Conservation (phyloP, 768 basidiomycete species). For the Amanita fuliginea region DNA sequence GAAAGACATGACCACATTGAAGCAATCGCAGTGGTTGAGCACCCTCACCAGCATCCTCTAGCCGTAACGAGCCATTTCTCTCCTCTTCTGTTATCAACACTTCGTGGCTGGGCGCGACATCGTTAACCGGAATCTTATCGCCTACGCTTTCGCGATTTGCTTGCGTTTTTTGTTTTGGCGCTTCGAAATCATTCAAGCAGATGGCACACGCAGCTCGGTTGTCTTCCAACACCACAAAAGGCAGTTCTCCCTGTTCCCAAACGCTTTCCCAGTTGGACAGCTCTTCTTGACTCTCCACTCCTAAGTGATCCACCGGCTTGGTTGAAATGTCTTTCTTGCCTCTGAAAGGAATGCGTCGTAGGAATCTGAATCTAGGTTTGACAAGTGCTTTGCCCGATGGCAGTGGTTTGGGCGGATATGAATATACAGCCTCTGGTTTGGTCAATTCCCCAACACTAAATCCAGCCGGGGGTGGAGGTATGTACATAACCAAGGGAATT, state of each 20-base stretch:
- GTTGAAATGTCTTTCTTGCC: slow-evolving; percentile 4
- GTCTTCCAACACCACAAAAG: slow-evolving; percentile 72
- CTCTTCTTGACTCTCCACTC: slow-evolving; percentile 3
- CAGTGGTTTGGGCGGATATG: slow-evolving; percentile 49
- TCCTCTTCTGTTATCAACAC: slow-evolving; percentile 27
- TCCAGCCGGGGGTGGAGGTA: slow-evolving; percentile 54
- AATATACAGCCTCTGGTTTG: slow-evolving; percentile 35
- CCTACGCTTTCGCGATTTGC: neutral
- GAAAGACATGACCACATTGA: slow-evolving; percentile 81
- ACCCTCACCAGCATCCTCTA: slow-evolving; percentile 67
- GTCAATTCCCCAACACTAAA: slow-evolving; percentile 23
- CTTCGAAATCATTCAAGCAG: slow-evolving; percentile 78
- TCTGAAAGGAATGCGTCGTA: slow-evolving; percentile 21
- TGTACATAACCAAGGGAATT: slow-evolving; percentile 80
- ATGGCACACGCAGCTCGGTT: slow-evolving; percentile 81
- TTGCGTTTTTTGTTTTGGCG: slow-evolving; percentile 32
- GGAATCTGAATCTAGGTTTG: slow-evolving; percentile 44
- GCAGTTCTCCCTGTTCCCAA: slow-evolving; percentile 70
- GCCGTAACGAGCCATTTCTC: slow-evolving; percentile 30
- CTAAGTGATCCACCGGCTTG: slow-evolving; percentile 1
- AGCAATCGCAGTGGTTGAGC: slow-evolving; percentile 68
- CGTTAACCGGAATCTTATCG: neutral
- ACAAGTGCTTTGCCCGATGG: slow-evolving; percentile 13
- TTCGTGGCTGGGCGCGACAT: slow-evolving; percentile 10
- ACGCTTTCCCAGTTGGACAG: slow-evolving; percentile 60